These are phyloP conservation scores for Trichoderma hamatum DNA, from an alignment of 2,329 filamentous ascomycete species.

Conservation along the genomic window DNA sequence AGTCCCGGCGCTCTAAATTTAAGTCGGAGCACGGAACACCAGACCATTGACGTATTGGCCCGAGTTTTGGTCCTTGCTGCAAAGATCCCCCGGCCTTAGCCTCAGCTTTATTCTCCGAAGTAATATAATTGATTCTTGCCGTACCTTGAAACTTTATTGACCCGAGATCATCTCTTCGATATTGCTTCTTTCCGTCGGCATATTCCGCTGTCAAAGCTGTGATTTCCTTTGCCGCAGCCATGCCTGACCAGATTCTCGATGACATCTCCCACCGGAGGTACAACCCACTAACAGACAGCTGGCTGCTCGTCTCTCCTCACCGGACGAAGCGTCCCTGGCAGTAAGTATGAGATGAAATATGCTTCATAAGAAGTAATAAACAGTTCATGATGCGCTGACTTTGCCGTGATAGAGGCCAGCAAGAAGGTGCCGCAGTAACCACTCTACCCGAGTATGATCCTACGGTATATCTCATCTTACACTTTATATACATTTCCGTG, in stretches of 20 bases:
- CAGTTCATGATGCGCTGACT: background rate
- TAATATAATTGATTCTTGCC: background rate
- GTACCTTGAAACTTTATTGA: background rate
- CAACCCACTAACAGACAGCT: conserved; percentile 86
- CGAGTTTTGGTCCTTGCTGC: conserved; percentile 23
- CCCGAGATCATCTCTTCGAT: background rate
- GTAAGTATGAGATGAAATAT: conserved; percentile 57
- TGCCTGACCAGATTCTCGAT: conserved; percentile 79
- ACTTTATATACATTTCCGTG: background rate
- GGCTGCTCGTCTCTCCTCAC: conserved; percentile 94
- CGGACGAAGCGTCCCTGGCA: conserved; percentile 98
- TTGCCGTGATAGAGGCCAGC: conserved; percentile 63
- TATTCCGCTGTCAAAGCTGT: background rate
- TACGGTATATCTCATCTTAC: conserved; percentile 49
- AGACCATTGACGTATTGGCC: conserved; percentile 24
- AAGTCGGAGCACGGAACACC: background rate
- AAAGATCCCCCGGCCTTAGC: conserved; percentile 14
- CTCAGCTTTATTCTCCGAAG: conserved; percentile 16
- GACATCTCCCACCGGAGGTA: conserved; percentile 96
- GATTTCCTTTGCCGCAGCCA: conserved; percentile 42
- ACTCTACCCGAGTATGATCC: conserved; percentile 81
- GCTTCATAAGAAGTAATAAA: background rate
- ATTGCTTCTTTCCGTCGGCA: background rate
- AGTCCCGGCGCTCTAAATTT: background rate
- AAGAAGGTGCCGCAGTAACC: conserved; percentile 71